These are phyloP conservation scores for Sporothrix dimorphospora DNA, from an alignment of 2,329 filamentous ascomycete species.

Conservation along the genomic window DNA sequence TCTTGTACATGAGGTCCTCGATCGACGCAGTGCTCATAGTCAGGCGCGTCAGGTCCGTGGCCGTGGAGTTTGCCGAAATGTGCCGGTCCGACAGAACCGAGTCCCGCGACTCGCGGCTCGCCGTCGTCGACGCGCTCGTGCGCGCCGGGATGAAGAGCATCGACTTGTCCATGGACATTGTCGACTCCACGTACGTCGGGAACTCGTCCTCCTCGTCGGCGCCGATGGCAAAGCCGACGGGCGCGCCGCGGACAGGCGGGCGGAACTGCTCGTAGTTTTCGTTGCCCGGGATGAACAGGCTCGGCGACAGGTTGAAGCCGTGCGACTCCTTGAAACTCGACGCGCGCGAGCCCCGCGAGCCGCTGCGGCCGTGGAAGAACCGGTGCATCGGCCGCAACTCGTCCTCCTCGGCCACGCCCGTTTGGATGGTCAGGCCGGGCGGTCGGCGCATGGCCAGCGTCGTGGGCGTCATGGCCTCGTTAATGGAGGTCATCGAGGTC, in stretches of 20 bases:
- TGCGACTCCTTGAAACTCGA: conserved; percentile 63
- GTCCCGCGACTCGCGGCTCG: conserved; percentile 52
- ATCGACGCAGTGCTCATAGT: conserved; percentile 56
- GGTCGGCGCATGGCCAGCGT: conserved; percentile 37
- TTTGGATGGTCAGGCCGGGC: conserved; percentile 33
- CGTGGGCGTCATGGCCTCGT: conserved; percentile 53
- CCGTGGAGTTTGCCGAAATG: conserved; percentile 57
- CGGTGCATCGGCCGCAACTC: conserved; percentile 28
- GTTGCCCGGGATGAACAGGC: conserved; percentile 60
- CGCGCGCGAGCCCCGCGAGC: conserved; percentile 47
- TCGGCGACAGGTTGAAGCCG: conserved; percentile 62
- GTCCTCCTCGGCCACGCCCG: conserved; percentile 12
- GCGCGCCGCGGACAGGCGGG: conserved; percentile 31
- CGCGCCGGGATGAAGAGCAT: conserved; percentile 47
- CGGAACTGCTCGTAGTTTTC: conserved; percentile 51
- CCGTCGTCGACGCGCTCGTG: conserved; percentile 59
- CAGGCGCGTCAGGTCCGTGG: conserved; percentile 57
- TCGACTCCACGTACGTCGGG: conserved; percentile 44
- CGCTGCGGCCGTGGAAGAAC: conserved; percentile 43
- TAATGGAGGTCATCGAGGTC: conserved; percentile 45
- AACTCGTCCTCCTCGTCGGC: conserved; percentile 42
- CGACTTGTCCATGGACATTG: conserved; percentile 42
- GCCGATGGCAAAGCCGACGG: conserved; percentile 32
- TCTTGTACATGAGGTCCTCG: conserved; percentile 38
- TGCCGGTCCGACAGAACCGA: conserved; percentile 56